Evolutionary conservation across 352 stramenopile species (phyloP).

Genomic region (Phytophthora idaei): DNA sequence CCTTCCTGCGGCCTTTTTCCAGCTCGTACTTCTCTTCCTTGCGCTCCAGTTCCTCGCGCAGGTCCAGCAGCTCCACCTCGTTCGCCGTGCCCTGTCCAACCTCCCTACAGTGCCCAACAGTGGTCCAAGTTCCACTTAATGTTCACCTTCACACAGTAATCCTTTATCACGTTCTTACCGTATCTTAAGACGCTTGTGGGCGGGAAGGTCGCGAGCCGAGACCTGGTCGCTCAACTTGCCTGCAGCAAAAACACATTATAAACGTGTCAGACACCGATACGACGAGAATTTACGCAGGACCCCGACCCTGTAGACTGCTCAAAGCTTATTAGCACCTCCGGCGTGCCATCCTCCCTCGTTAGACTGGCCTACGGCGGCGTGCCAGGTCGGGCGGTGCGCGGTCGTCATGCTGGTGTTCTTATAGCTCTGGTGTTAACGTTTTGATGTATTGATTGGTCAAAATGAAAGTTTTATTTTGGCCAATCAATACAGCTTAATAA

Average conservation of each 20-base stretch:
- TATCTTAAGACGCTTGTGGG: conserved; percentile 85
- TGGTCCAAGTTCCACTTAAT: neutral
- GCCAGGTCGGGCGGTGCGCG: conserved; percentile 85
- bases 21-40: conserved; percentile 78
- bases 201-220: conserved; percentile 80
- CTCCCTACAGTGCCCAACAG: conserved; percentile 46
- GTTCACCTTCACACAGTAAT: neutral
- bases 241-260: conserved; percentile 20
- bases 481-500: neutral
- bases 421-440: neutral
- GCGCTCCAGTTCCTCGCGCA: conserved; percentile 75
- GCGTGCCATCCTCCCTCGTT: conserved; percentile 88
- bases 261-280: neutral
- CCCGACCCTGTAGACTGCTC: neutral
- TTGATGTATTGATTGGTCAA: conserved; percentile 2
- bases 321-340: conserved; percentile 45
- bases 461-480: neutral
- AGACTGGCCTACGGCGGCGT: conserved; percentile 84
- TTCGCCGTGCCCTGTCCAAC: conserved; percentile 82
- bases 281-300: neutral
- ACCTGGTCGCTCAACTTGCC: conserved; percentile 82
- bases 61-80: conserved; percentile 76
- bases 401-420: conserved; percentile 68
- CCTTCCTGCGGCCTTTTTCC: conserved; percentile 75
- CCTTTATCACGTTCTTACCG: conserved; percentile 39